A percentile compares a stretch with the other conserved stretches of the same genome.
Conservation (phyloP, 1,284 basidiomycete genomes). For the Cryptococcus hybrid region DNA sequence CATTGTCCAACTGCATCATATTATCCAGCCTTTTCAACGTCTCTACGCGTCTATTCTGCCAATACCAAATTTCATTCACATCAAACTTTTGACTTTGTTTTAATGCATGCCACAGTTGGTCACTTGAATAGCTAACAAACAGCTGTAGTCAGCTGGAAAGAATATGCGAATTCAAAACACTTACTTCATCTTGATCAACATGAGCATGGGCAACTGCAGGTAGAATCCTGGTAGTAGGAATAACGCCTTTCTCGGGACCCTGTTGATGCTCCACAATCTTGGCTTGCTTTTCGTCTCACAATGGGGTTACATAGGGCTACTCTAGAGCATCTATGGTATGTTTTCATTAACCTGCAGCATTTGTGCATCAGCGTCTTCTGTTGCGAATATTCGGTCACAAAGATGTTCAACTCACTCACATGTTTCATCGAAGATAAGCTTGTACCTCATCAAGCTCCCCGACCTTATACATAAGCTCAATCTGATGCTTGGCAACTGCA, state of each 20-base stretch:
- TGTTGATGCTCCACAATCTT: constrained; percentile 14
- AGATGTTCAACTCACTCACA: constrained; percentile 16
- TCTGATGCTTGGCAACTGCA: constrained; percentile 20
- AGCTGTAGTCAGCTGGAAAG: no score
- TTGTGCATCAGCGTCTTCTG: not conserved
- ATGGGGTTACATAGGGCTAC: constrained; percentile 35
- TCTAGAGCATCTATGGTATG: constrained; percentile 17
- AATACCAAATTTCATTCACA: not conserved
- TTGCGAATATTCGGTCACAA: not conserved
- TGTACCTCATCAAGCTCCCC: constrained; percentile 20
- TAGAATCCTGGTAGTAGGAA: constrained; percentile 16
- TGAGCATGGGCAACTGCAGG: constrained; percentile 26
- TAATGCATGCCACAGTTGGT: not conserved
- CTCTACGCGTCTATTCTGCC: not conserved
- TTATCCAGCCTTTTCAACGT: not conserved
- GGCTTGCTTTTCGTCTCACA: constrained; percentile 4
- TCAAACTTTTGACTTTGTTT: not conserved
- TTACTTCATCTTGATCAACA: constrained; percentile 32
- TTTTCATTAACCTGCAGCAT: constrained; percentile 16
- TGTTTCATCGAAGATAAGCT: constrained; percentile 23
- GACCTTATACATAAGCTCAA: constrained; percentile 8
- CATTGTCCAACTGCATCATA: not conserved
- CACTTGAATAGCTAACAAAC: no score
- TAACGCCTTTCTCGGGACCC: constrained; percentile 17
- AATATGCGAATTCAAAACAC: not conserved